A percentile compares a stretch with the other conserved stretches of the same genome.
Conservation (phyloP, 1,139 yeast genomes). For the Debaryomycetaceae sp. region DNA sequence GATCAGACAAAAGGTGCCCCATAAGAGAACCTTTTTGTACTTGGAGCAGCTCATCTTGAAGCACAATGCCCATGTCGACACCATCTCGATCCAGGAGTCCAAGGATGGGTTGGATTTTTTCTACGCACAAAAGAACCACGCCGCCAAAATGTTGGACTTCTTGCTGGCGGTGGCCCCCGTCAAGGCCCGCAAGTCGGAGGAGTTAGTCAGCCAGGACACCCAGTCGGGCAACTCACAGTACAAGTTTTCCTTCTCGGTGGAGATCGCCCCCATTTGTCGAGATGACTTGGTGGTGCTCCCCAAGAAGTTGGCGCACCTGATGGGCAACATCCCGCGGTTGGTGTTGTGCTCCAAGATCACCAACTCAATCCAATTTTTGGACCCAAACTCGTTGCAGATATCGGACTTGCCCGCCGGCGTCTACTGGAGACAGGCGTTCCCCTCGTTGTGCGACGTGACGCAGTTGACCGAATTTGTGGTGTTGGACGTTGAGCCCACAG, state of each 20-base stretch:
- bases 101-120: constrained; percentile 95
- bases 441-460: constrained; percentile 69
- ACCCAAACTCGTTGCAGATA: constrained; percentile 73
- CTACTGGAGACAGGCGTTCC: constrained; percentile 87
- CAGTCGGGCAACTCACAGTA: constrained; percentile 86
- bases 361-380: constrained; percentile 79
- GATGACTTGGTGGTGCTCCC: constrained; percentile 94
- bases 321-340: constrained; percentile 80
- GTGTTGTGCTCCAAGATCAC: constrained; percentile 83
- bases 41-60: constrained; percentile 90
- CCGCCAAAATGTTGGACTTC: constrained; percentile 90
- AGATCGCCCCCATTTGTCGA: constrained; percentile 95
- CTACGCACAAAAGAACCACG: constrained; percentile 85
- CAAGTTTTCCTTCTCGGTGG: constrained; percentile 90
- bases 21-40: constrained; percentile 91
- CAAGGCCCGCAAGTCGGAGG: constrained; percentile 80
- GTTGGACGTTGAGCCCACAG: constrained; percentile 91
- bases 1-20: constrained; percentile 94
- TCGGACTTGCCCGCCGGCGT: constrained; percentile 75
- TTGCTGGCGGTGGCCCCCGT: constrained; percentile 84
- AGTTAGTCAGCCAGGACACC: constrained; percentile 85
- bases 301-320: constrained; percentile 70
- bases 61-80: constrained; percentile 92
- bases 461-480: constrained; percentile 86
- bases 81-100: constrained; percentile 87